phyloP scores from a whole-genome alignment of 2,329 filamentous ascomycete genomes.

The Talaromyces marneffei region DNA sequence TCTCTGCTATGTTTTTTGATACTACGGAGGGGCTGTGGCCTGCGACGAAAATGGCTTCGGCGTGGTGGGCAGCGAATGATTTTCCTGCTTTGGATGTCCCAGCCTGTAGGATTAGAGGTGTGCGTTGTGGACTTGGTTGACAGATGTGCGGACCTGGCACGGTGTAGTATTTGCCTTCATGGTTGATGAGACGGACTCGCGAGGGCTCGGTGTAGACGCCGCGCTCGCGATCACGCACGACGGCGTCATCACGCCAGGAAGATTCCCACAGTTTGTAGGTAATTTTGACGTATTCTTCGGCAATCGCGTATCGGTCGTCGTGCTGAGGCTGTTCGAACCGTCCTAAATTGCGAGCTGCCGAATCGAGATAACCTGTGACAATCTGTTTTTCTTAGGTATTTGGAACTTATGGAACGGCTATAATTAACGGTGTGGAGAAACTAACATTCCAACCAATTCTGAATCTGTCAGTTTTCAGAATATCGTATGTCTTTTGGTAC shows the following conservation, averaged over 20 bases:
- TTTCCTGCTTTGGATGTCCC: slow-evolving; percentile 63
- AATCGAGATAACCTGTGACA: slow-evolving; percentile 63
- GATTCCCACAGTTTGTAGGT: slow-evolving; percentile 63
- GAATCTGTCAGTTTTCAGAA: neutral
- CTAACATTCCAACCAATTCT: slow-evolving; percentile 54
- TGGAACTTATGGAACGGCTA: neutral
- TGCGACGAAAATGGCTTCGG: slow-evolving; percentile 65
- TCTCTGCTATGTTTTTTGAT: slow-evolving; percentile 57
- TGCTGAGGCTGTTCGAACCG: slow-evolving; percentile 54
- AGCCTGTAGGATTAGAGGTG: slow-evolving; percentile 64
- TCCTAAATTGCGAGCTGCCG: slow-evolving; percentile 59
- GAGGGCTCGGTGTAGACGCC: slow-evolving; percentile 56
- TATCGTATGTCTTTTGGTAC: neutral
- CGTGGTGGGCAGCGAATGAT: slow-evolving; percentile 62
- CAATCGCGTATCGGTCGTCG: slow-evolving; percentile 60
- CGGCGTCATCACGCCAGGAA: slow-evolving; percentile 62
- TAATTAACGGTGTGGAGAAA: neutral
- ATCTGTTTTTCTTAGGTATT: slow-evolving; percentile 37
- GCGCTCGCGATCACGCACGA: slow-evolving; percentile 53
- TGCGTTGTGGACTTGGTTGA: slow-evolving; percentile 61
- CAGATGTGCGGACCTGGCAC: slow-evolving; percentile 62
- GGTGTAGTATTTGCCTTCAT: slow-evolving; percentile 57
- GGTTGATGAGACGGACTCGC: slow-evolving; percentile 60
- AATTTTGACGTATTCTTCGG: slow-evolving; percentile 59
- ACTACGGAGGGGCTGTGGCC: slow-evolving; percentile 59